Base-by-base conservation (phyloP, 768 basidiomycete genomes). In the Daedalea quercina region DNA sequence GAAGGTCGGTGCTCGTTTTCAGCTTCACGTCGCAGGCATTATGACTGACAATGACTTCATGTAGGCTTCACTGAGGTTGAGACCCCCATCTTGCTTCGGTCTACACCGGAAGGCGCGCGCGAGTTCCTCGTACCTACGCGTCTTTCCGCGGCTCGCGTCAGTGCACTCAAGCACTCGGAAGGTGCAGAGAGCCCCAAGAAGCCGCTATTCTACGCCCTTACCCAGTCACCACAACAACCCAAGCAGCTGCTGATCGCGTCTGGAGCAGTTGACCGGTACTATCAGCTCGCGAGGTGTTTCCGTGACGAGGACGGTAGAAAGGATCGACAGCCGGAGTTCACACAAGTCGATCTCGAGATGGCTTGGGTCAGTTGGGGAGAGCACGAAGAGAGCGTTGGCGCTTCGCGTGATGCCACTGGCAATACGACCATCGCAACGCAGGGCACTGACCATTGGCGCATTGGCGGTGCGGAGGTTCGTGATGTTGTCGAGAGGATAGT, bases 341-440 rank as follows among this genome's bases (percentile, higher is more conserved):
- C 94, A 20, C 94, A 97, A 71, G 76, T 97, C 55, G 94, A 97
- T 81, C 69, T 97, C 56, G 94, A 97, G 71, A 94, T 96, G 89
- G 92, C 88, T 1, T 97, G 88, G 69, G 85, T 94, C 17, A 86
- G 87, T 8, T 96, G 94, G 84, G 86, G 85, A 46, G 58, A 62
- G 19, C 28, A 43, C 26, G 28, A n/a, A 40, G 24, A 41, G 12
- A 42, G 23, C 15, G 37, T 4, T 23, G 37, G 4, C 60, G 67
- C 48, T 49, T 64, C 42, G 57, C 63, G 28, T 35, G 52, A 31
- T 20, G 4, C 47, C 26, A 23, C 42, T 11, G 47, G 23, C n/a
- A n/a, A n/a, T n/a, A n/a, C n/a, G n/a, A n/a, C n/a, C n/a, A n/a
- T n/a, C n/a, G n/a, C n/a, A n/a, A n/a, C n/a, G n/a, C 50, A 31